Conservation (phyloP, 768 basidiomycete species). For the Tylopilus sp. region DNA sequence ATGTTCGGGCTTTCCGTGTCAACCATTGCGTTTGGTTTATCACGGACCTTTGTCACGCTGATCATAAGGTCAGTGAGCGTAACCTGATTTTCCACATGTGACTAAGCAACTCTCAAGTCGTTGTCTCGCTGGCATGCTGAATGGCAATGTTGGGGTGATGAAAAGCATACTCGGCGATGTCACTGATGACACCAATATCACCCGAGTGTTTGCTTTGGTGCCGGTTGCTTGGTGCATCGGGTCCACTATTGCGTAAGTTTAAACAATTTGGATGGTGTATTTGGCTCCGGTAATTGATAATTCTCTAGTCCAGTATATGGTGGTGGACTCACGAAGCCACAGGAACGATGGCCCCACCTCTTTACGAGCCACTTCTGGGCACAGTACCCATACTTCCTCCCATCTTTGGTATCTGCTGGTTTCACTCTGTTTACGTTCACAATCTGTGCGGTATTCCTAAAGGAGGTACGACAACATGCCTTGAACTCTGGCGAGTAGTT, state of each 20-base stretch:
- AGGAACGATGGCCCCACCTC: constrained; percentile 48
- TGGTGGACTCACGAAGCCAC: constrained; percentile 52
- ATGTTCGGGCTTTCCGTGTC: constrained; percentile 51
- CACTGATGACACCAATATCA: background rate
- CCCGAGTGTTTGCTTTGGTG: background rate
- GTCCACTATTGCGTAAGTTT: background rate
- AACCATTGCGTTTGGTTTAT: constrained; percentile 60
- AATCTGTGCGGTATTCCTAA: constrained; percentile 23
- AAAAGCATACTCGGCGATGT: background rate
- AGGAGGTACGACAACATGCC: constrained; percentile 27
- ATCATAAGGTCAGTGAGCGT: constrained; percentile 45
- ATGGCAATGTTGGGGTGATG: constrained; percentile 43
- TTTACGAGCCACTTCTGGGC: constrained; percentile 42
- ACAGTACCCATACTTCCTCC: constrained; percentile 37
- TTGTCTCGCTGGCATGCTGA: constrained; percentile 36
- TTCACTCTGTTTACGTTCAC: constrained; percentile 13
- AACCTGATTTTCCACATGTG: background rate
- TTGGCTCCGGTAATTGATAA: background rate
- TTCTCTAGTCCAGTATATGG: constrained; percentile 52
- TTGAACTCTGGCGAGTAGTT: background rate
- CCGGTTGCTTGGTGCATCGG: background rate
- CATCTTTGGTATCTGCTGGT: constrained; percentile 25
- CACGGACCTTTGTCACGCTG: constrained; percentile 49
- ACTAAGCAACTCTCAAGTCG: constrained; percentile 24
- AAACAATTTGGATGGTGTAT: background rate